Evolutionary conservation across 208 protist species (phyloP), one percentile per base, ranked within the genome.

Genomic region (Paratrypanosoma confusum): DNA sequence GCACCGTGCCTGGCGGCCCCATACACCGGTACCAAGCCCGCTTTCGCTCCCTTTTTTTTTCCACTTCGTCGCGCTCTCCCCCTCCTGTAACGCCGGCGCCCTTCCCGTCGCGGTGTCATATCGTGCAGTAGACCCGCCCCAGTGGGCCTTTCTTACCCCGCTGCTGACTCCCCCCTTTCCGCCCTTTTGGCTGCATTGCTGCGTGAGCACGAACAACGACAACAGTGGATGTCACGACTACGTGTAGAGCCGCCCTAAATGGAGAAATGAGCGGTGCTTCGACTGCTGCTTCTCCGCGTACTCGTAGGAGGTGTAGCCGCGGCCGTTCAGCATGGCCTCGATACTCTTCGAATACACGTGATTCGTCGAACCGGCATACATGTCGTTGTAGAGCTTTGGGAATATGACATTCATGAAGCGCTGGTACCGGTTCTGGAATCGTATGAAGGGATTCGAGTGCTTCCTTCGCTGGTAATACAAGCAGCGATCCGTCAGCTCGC

Each of bases 261-360:
- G 75, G 59, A 75, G 83, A 43, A 82, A 89, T 11, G 57, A 41
- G 5, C 62, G 47, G 47, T 93, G 84, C 55, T 89, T 89, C 36
- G 65, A 47, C 50, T 93, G 84, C 59, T 93, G 84, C 54, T 90
- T 82, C 38, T 93, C 84, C 17, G 72, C 80, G 46, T 73, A 90
- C 33, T 84, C 76, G 58, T 89, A 93, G 22, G 74, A 86, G 31
- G 84, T 84, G 65, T 93, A 93, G 14, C 80, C 84, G 13, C 80
- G 70, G 28, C 84, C 75, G 64, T 93, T 90, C 8, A 90, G 54
- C 84, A 93, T 93, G 3, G 65, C 51, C 39, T 93, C 84, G 23
- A 93, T 65, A 36, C 68, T 86, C 39, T 71, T 69, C 11, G 78
- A 68, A 65, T 93, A 93, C 20, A 89, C 25, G 46, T 89, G 78